Conservation (phyloP, 345 rosid genomes). For the Microthlaspi erraticum region DNA sequence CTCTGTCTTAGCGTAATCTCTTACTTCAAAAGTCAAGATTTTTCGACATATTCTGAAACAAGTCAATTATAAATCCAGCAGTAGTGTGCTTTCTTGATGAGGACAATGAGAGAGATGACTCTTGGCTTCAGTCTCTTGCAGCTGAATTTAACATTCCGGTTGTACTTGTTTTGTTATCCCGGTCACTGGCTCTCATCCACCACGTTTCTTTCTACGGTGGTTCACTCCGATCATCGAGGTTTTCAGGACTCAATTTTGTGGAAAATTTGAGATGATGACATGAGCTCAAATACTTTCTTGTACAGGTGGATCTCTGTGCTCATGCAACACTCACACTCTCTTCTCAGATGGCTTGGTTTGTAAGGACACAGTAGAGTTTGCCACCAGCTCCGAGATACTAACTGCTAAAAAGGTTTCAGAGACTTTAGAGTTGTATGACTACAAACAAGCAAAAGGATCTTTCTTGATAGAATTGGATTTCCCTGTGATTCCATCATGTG, state of each 20-base stretch:
- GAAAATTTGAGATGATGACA: too few relatives aligned
- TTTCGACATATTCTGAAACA: too few relatives aligned
- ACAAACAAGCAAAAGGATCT: slow-evolving; percentile 30
- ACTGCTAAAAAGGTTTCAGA: slow-evolving; percentile 56
- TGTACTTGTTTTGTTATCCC: slow-evolving; percentile 51
- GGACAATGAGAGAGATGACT: slow-evolving; percentile 52
- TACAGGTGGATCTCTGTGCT: slow-evolving; percentile 69
- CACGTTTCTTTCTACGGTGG: slow-evolving; percentile 55
- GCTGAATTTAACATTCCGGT: slow-evolving; percentile 56
- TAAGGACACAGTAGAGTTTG: slow-evolving; percentile 53
- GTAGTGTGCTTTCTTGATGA: slow-evolving; percentile 72
- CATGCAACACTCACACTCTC: slow-evolving; percentile 78
- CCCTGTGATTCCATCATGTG: slow-evolving; percentile 49
- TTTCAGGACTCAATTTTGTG: too few relatives aligned
- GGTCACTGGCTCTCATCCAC: slow-evolving; percentile 5
- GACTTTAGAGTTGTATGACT: background rate
- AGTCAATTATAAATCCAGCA: too few relatives aligned
- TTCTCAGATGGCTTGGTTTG: slow-evolving; percentile 57
- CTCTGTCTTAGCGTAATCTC: too few relatives aligned
- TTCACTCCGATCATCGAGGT: slow-evolving; percentile 49
- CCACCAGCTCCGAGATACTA: slow-evolving; percentile 60
- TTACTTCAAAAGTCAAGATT: too few relatives aligned
- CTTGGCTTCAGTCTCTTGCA: slow-evolving; percentile 68
- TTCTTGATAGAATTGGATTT: slow-evolving; percentile 60
- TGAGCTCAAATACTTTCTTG: background rate